A percentile compares a stretch with the other conserved stretches of the same genome.
These are phyloP conservation scores for Euphorbia schlechtendalii DNA, from an alignment of 441 rosid genomes.

Conservation along the genomic window DNA sequence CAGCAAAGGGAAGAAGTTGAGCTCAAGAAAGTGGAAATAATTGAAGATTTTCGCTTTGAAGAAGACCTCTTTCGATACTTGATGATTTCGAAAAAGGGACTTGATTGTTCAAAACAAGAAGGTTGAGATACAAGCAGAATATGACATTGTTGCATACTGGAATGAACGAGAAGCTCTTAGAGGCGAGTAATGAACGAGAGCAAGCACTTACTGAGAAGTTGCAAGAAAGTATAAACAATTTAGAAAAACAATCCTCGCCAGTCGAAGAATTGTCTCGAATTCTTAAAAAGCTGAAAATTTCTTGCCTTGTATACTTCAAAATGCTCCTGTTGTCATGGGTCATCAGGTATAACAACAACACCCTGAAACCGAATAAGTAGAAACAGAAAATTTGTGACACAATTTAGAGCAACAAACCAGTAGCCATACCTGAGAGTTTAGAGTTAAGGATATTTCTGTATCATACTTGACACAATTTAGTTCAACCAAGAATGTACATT, in stretches of 20 bases:
- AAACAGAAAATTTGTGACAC: too few relatives aligned
- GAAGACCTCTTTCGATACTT: constrained; percentile 58
- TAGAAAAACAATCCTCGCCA: constrained; percentile 73
- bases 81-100: constrained; percentile 41
- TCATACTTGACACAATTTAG: too few relatives aligned
- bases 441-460: too few relatives aligned
- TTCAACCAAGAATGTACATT: too few relatives aligned
- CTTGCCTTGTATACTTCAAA: constrained; percentile 88
- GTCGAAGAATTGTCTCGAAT: constrained; percentile 85
- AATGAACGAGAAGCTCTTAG: constrained; percentile 69
- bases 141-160: constrained; percentile 69
- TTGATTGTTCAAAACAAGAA: constrained; percentile 40
- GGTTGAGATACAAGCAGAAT: constrained; percentile 68
- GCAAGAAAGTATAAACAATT: constrained; percentile 55
- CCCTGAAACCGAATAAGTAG: too few relatives aligned
- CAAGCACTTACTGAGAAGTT: constrained; percentile 60
- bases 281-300: constrained; percentile 87
- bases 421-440: too few relatives aligned
- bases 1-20: constrained; percentile 79
- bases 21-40: constrained; percentile 71
- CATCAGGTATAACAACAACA: constrained; percentile 55
- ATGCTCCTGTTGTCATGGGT: constrained; percentile 90
- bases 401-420: too few relatives aligned
- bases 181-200: constrained; percentile 72
- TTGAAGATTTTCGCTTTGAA: constrained; percentile 81